These are phyloP conservation scores for Rehmannia glutinosa DNA, from an alignment of 257 asterid genomes.

Conservation along the genomic window DNA sequence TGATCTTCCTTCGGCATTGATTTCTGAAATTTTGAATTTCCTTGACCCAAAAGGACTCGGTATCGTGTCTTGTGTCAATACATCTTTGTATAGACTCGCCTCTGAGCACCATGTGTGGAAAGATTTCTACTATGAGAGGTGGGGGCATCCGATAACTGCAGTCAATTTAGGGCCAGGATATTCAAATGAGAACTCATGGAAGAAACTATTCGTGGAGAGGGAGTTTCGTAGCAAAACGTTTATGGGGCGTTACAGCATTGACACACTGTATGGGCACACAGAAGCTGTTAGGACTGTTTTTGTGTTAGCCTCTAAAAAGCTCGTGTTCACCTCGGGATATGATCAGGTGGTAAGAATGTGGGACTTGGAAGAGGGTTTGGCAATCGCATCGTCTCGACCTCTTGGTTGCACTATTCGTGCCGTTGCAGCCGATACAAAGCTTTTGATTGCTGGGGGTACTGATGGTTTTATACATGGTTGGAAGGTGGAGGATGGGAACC, in stretches of 20 bases:
- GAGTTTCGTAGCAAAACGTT: constrained; percentile 85
- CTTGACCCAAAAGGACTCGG: constrained; percentile 94
- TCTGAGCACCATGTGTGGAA: constrained; percentile 86
- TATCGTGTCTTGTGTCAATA: constrained; percentile 77
- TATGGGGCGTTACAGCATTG: constrained; percentile 76
- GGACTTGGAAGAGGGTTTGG: constrained; percentile 90
- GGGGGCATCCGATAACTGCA: constrained; percentile 63
- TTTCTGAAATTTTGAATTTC: constrained; percentile 72
- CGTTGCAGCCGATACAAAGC: constrained; percentile 77
- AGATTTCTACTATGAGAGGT: constrained; percentile 88
- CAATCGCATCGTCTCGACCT: constrained; percentile 73
- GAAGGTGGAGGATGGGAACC: constrained; percentile 80
- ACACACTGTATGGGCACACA: constrained; percentile 78
- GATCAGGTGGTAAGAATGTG: constrained; percentile 96
- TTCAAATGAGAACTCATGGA: constrained; percentile 76
- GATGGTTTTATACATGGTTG: constrained; percentile 95
- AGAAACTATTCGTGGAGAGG: constrained; percentile 80
- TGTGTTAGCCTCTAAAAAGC: constrained; percentile 72
- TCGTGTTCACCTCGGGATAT: constrained; percentile 86
- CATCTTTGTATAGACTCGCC: constrained; percentile 60
- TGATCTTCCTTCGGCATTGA: constrained; percentile 79
- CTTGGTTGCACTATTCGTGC: constrained; percentile 96
- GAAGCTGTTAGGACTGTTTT: constrained; percentile 85
- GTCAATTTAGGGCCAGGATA: constrained; percentile 37
- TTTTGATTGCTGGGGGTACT: constrained; percentile 91